Evolutionary conservation across 371 early-diverging fungal genomes (phyloP).

Genomic region (Phascolomyces articulosus): DNA sequence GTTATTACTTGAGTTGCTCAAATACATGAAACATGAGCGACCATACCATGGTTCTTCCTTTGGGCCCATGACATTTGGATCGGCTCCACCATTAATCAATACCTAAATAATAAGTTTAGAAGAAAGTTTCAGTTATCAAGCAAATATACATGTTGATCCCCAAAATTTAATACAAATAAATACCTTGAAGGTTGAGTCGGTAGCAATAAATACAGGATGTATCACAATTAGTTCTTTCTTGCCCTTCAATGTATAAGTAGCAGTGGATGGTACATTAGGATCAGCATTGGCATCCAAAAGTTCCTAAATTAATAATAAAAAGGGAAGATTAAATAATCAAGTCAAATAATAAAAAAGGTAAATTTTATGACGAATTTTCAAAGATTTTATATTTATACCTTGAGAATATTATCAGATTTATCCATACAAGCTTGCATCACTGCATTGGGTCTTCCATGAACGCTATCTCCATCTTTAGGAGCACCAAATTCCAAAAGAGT

Average conservation of each 20-base stretch:
- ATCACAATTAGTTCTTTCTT: background rate
- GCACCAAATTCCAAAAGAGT: slow-evolving; percentile 33
- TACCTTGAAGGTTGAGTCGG: slow-evolving; percentile 3
- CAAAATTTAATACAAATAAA: background rate
- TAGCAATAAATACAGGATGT: slow-evolving; percentile 6
- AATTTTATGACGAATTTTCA: too few species aligned
- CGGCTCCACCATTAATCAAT: slow-evolving; percentile 25
- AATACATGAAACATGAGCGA: slow-evolving; percentile 33
- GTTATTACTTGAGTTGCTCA: background rate
- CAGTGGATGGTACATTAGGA: slow-evolving; percentile 10
- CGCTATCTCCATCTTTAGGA: slow-evolving; percentile 31
- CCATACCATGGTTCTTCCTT: slow-evolving; percentile 16
- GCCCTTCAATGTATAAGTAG: background rate
- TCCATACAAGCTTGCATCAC: slow-evolving; percentile 29
- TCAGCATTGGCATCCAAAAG: slow-evolving; percentile 23
- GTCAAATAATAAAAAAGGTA: too few species aligned
- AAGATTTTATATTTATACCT: background rate
- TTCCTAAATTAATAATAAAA: slow-evolving; percentile 3
- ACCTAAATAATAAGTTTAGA: slow-evolving; percentile 8
- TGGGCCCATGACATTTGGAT: slow-evolving; percentile 28
- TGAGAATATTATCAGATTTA: background rate
- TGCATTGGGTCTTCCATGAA: slow-evolving; percentile 30
- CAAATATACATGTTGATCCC: too few species aligned
- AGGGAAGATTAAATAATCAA: too few species aligned
- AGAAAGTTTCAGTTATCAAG: background rate